A percentile compares a stretch with the other conserved stretches of the same genome.
phyloP scores from a whole-genome alignment of 306 rosid genomes.

The Quercus parvula region DNA sequence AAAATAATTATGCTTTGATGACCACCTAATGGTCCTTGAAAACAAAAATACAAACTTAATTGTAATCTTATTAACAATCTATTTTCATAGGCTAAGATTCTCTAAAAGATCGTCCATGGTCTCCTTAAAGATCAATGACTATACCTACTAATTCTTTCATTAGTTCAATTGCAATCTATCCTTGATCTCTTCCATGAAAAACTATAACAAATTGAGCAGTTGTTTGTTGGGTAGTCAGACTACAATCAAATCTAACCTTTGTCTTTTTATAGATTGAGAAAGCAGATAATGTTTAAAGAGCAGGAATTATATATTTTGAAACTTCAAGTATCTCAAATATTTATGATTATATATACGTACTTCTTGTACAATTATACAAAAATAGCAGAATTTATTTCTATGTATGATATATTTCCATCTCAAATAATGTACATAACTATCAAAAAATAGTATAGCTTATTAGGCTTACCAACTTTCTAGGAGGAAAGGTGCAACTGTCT shows the following conservation, averaged over 20 bases:
- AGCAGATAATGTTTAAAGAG: background rate
- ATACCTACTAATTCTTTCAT: slow-evolving; percentile 11
- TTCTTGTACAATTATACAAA: too few relatives aligned
- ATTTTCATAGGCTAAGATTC: slow-evolving; percentile 28
- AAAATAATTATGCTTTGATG: background rate
- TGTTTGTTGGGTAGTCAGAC: slow-evolving; percentile 38
- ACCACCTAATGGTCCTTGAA: slow-evolving; percentile 19
- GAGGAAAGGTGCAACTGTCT: background rate
- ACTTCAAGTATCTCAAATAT: background rate
- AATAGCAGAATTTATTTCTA: background rate
- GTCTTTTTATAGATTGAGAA: slow-evolving; percentile 29
- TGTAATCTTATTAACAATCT: slow-evolving; percentile 8
- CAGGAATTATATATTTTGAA: background rate
- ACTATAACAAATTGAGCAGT: slow-evolving; percentile 28
- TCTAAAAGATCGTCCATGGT: slow-evolving; percentile 13
- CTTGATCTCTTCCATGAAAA: slow-evolving; percentile 24
- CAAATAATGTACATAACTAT: background rate
- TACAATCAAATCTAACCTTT: slow-evolving; percentile 41
- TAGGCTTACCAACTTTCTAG: background rate
- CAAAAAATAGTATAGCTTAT: background rate
- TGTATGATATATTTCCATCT: background rate
- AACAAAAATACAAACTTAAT: background rate
- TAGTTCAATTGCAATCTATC: slow-evolving; percentile 24
- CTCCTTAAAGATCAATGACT: slow-evolving; percentile 15
- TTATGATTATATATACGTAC: too few relatives aligned